phyloP scores from a whole-genome alignment of 1,284 basidiomycete genomes.

The Porodaedalea pini region DNA sequence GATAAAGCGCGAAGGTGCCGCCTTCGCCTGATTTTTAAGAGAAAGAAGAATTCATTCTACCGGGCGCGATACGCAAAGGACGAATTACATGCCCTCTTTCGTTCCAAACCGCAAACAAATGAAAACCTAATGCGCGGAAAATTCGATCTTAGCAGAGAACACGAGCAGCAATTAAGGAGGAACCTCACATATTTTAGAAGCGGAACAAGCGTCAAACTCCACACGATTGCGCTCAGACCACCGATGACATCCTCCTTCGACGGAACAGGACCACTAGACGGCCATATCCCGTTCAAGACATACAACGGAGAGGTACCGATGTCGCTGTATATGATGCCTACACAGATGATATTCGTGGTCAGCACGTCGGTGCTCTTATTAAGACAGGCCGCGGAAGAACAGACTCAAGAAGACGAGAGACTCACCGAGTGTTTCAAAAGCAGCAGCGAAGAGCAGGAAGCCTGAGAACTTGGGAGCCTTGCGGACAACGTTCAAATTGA shows the following conservation, averaged over 20 bases:
- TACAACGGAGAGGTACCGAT: constrained; percentile 63
- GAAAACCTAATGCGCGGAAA: constrained; percentile 43
- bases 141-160: too few species aligned
- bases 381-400: too few species aligned
- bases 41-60: background rate
- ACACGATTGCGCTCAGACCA: constrained; percentile 57
- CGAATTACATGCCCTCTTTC: constrained; percentile 40
- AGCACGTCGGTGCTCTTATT: too few species aligned
- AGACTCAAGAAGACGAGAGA: constrained; percentile 4
- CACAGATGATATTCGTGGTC: too few species aligned
- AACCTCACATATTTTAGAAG: constrained; percentile 61
- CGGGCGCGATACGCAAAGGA: background rate
- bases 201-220: constrained; percentile 60
- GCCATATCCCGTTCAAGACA: constrained; percentile 63
- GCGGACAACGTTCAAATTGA: too few species aligned
- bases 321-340: constrained; percentile 67
- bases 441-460: constrained; percentile 23
- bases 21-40: constrained; percentile 53
- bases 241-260: constrained; percentile 59
- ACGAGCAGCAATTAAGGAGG: background rate
- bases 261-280: constrained; percentile 42
- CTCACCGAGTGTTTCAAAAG: constrained; percentile 27
- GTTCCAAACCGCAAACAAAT: constrained; percentile 59
- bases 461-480: constrained; percentile 15
- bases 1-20: constrained; percentile 61